Conservation (phyloP, 805 yeast species). For the Kluyveromyces aestuarii region DNA sequence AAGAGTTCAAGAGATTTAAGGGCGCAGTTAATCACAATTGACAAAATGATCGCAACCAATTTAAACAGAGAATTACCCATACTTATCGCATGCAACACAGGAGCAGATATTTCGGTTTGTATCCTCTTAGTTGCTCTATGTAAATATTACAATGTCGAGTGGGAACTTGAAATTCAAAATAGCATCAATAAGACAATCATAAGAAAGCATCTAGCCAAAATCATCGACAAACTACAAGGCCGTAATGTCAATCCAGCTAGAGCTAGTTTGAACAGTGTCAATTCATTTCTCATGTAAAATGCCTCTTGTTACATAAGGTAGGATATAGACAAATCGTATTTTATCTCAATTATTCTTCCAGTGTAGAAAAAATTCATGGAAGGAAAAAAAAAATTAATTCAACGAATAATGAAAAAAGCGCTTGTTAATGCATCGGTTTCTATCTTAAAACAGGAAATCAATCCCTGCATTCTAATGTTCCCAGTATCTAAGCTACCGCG, state of each 20-base stretch:
- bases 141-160: slow-evolving; percentile 33
- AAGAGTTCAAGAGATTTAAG: slow-evolving; percentile 61
- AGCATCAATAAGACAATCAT: slow-evolving; percentile 41
- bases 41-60: slow-evolving; percentile 16
- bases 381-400: not conserved
- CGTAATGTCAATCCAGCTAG: slow-evolving; percentile 66
- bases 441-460: not conserved
- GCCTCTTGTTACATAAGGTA: not conserved
- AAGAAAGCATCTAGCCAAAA: slow-evolving; percentile 43
- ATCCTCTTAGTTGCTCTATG: slow-evolving; percentile 47
- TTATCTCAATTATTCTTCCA: not conserved
- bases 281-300: slow-evolving; percentile 44
- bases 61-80: slow-evolving; percentile 14
- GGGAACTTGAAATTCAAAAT: slow-evolving; percentile 24
- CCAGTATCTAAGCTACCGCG: not conserved
- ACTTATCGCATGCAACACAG: slow-evolving; percentile 52
- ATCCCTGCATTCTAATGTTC: not conserved
- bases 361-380: not conserved
- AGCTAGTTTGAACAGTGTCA: slow-evolving; percentile 65
- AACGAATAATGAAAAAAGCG: not conserved
- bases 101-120: slow-evolving; percentile 59
- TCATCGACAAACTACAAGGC: slow-evolving; percentile 33
- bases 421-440: too few relatives aligned
- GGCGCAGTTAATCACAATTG: slow-evolving; percentile 35
- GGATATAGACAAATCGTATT: not conserved